These are phyloP conservation scores for Alternaria arborescens DNA, from an alignment of 2,329 filamentous ascomycete genomes.

Conservation along the genomic window DNA sequence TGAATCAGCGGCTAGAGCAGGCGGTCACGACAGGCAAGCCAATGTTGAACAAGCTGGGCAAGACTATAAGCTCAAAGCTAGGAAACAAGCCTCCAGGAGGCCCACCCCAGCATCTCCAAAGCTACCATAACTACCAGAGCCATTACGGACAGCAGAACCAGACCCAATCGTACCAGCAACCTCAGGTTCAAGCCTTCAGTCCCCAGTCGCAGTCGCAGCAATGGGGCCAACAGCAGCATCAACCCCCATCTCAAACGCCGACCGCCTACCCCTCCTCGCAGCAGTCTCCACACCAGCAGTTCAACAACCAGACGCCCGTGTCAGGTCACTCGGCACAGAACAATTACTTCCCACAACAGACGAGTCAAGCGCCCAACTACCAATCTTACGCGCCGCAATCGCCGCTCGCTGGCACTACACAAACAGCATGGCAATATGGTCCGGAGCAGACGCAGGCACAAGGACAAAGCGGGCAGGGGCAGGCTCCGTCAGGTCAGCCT, in stretches of 20 bases:
- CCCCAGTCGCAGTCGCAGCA: constrained; percentile 25
- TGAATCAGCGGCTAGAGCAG: constrained; percentile 37
- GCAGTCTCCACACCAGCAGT: constrained; percentile 37
- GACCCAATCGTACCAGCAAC: constrained; percentile 28
- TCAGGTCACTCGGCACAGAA: constrained; percentile 32
- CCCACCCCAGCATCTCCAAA: constrained; percentile 42
- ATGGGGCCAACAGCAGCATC: constrained; percentile 26
- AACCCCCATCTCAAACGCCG: constrained; percentile 25
- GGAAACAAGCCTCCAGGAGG: constrained; percentile 35
- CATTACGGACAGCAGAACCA: constrained; percentile 34
- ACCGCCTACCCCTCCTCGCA: constrained; percentile 33
- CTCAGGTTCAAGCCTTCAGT: constrained; percentile 21
- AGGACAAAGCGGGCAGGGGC: constrained; percentile 22
- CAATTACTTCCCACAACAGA: constrained; percentile 41
- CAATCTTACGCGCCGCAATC: constrained; percentile 25
- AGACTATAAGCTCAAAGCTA: constrained; percentile 48
- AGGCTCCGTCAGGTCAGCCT: constrained; percentile 6
- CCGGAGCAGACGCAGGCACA: constrained; percentile 26
- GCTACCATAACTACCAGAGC: constrained; percentile 45
- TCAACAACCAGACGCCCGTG: constrained; percentile 32
- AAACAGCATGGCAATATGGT: constrained; percentile 21
- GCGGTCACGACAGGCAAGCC: constrained; percentile 49
- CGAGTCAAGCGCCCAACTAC: constrained; percentile 11
- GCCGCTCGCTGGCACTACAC: constrained; percentile 18
- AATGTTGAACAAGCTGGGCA: constrained; percentile 47